phyloP scores from a whole-genome alignment of 345 rosid species.

The Salix purpurea region DNA sequence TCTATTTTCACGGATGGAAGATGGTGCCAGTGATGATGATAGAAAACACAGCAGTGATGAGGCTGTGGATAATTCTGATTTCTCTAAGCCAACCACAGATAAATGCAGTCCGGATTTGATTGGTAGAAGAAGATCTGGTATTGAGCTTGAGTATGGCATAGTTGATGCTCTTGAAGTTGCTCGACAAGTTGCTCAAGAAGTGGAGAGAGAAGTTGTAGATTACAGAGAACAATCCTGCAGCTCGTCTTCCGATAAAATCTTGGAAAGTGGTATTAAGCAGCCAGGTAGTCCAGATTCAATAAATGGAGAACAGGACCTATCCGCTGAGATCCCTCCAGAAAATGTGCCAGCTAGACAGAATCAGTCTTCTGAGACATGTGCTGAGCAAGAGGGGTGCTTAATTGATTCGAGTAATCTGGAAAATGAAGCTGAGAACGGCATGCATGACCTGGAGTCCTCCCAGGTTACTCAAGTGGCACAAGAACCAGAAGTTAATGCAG shows the following conservation, averaged over 20 bases:
- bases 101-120: constrained; percentile 36
- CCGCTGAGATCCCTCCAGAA: constrained; percentile 27
- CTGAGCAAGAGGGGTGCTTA: constrained; percentile 28
- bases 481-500: constrained; percentile 45
- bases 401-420: constrained; percentile 31
- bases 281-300: constrained; percentile 47
- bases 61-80: constrained; percentile 30
- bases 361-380: constrained; percentile 35
- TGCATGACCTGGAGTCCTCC: constrained; percentile 51
- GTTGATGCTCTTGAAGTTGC: constrained; percentile 92
- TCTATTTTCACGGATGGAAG: constrained; percentile 32
- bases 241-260: constrained; percentile 53
- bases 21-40: constrained; percentile 36
- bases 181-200: constrained; percentile 88
- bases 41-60: constrained; percentile 34
- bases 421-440: constrained; percentile 35
- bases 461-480: constrained; percentile 50
- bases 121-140: constrained; percentile 45
- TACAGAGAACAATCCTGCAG: constrained; percentile 55
- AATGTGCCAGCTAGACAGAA: constrained; percentile 42
- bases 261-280: constrained; percentile 39
- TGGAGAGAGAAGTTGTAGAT: constrained; percentile 72
- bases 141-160: constrained; percentile 64
- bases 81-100: constrained; percentile 32
- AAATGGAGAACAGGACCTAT: constrained; percentile 29